Percentiles rank a stretch among this genome's conserved stretches.
These are phyloP conservation scores for Adansonia digitata DNA, from an alignment of 345 rosid genomes.

Conservation along the genomic window DNA sequence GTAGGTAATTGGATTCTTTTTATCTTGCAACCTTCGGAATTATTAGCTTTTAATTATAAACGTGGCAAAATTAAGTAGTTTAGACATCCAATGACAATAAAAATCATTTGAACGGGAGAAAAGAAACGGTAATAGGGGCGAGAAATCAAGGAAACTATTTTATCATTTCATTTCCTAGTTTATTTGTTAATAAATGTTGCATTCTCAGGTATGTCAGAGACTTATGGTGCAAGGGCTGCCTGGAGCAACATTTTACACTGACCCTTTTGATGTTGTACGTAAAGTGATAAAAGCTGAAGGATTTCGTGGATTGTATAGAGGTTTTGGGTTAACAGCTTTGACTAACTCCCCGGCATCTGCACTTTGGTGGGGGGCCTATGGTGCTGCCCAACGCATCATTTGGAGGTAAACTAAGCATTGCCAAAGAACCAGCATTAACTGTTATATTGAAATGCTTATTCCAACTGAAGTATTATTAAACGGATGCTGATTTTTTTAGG, in stretches of 20 bases:
- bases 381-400: constrained; percentile 47
- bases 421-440: background rate
- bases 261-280: constrained; percentile 43
- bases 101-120: background rate
- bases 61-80: background rate
- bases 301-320: constrained; percentile 56
- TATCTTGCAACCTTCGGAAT: background rate
- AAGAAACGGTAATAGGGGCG: background rate
- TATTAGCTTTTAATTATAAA: background rate
- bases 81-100: background rate
- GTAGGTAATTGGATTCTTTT: constrained; percentile 29
- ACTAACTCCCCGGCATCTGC: constrained; percentile 58
- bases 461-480: background rate
- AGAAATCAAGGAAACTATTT: background rate
- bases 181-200: background rate
- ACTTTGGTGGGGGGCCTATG: constrained; percentile 69
- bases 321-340: constrained; percentile 51
- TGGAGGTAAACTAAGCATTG: constrained; percentile 41
- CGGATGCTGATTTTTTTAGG: constrained; percentile 27
- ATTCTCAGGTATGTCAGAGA: constrained; percentile 50
- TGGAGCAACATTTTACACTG: constrained; percentile 38
- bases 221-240: constrained; percentile 65
- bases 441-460: background rate
- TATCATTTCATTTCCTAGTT: background rate
- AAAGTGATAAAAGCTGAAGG: constrained; percentile 49